Evolutionary conservation across 2,329 filamentous ascomycete species (phyloP), one percentile per base, ranked within the genome.

Genomic region (Aureobasidium lini): DNA sequence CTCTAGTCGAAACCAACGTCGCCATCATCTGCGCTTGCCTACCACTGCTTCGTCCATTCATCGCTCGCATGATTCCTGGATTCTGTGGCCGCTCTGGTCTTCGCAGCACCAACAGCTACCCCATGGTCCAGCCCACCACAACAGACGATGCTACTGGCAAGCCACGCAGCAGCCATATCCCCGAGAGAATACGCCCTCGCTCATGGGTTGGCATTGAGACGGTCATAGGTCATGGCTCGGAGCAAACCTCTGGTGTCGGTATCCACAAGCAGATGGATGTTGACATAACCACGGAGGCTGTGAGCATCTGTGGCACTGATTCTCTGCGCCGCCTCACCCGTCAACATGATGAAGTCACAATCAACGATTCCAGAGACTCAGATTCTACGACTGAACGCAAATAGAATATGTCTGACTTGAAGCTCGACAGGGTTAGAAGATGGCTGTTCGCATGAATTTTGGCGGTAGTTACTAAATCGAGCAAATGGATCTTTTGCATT

Each of bases 21-120:
- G 64, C 64, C 37, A 67, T 69, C 10, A 66, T 70, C 37, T 67
- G 63, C 50, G 66, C 65, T 18, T 69, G 66, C 57, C 64, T 70
- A 13, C 68, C 66, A 39, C 61, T 67, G 43, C 53, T 64, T 16
- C 56, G 61, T 6, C 57, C 57, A 2, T 50, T 59, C 23, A 59
- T 59, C 31, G 46, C 57, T 16, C 57, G 57, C 29, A 39, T 59
- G 44, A 46, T 59, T 8, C 57, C 57, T 29, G 57, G 39, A 15
- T 59, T 59, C 40, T 46, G 47, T 28, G 47, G 47, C 10, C 8
- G 37, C 10, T 49, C 44, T 28, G 37, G 23, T 2, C 16, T 50
- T 28, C 57, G 57, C 32, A 49, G 40, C 53, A 37, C 28, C 39
- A 44, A 59, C 16, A 59, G 37, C 37, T 57, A 57, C 32, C 42